Conservation (phyloP, 2,329 filamentous ascomycete genomes). For the Fusarium falciforme region DNA sequence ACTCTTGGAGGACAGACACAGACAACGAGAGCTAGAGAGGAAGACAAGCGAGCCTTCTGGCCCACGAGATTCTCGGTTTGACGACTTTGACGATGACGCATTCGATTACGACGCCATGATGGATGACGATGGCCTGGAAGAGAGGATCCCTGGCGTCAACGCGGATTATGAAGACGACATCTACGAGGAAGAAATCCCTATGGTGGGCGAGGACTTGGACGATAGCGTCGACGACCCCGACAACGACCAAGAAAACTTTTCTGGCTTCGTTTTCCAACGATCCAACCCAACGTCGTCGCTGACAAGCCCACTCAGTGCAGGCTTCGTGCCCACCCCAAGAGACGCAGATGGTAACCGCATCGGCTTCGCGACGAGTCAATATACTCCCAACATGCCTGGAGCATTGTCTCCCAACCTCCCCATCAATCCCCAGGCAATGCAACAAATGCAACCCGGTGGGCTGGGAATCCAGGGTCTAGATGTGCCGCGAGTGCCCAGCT, state of each 20-base stretch:
- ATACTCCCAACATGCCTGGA: conserved; percentile 49
- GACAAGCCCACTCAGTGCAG: conserved; percentile 61
- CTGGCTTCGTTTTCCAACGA: conserved; percentile 68
- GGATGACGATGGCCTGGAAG: conserved; percentile 74
- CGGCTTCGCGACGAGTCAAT: conserved; percentile 66
- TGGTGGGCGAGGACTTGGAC: conserved; percentile 45
- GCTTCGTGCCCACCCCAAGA: conserved; percentile 63
- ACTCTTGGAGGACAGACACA: conserved; percentile 78
- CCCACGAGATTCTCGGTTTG: conserved; percentile 64
- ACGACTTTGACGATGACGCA: conserved; percentile 71
- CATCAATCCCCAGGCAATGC: conserved; percentile 13
- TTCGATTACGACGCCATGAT: conserved; percentile 74
- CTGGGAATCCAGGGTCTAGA: conserved; percentile 57
- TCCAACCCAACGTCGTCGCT: conserved; percentile 64
- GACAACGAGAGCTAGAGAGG: conserved; percentile 73
- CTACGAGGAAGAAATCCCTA: conserved; percentile 47
- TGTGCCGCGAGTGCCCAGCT: conserved; percentile 23
- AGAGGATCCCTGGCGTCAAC: conserved; percentile 72
- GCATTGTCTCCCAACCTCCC: conserved; percentile 31
- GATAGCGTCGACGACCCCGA: conserved; percentile 43
- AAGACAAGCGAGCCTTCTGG: conserved; percentile 55
- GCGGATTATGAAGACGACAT: conserved; percentile 59
- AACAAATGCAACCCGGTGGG: conserved; percentile 46
- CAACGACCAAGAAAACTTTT: conserved; percentile 66
- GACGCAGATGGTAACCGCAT: conserved; percentile 67